Evolutionary conservation across 2,329 filamentous ascomycete genomes (phyloP).

Genomic region (Stagonosporopsis cucurbitacearum): DNA sequence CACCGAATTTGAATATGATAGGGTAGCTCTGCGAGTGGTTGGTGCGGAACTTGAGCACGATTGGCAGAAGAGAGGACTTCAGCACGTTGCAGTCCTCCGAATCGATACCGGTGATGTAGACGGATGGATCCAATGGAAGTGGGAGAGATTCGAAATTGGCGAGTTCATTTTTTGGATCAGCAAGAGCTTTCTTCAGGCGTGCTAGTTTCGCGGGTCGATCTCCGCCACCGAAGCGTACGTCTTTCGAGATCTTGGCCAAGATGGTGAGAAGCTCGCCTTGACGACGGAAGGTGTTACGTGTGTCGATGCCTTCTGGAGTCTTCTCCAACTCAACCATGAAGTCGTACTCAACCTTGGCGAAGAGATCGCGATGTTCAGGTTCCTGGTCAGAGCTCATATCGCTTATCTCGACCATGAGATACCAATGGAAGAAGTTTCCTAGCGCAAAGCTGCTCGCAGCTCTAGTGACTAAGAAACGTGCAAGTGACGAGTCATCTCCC

Average conservation of each 20-base stretch:
- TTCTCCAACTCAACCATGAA: constrained; percentile 90
- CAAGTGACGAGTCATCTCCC: constrained; percentile 83
- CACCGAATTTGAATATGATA: constrained; percentile 96
- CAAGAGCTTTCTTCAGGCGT: constrained; percentile 80
- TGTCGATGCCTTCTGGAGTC: constrained; percentile 71
- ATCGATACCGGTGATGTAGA: constrained; percentile 78
- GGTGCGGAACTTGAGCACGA: constrained; percentile 90
- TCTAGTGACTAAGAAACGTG: constrained; percentile 84
- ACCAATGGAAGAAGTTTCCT: constrained; percentile 97
- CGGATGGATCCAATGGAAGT: constrained; percentile 83
- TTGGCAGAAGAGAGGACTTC: constrained; percentile 91
- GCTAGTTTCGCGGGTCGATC: constrained; percentile 82
- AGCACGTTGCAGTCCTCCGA: constrained; percentile 90
- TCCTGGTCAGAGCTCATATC: constrained; percentile 78
- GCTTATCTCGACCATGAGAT: constrained; percentile 96
- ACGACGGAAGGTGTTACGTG: constrained; percentile 76
- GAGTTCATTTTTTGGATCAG: constrained; percentile 90
- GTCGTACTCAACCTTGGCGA: constrained; percentile 91
- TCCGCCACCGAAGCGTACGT: constrained; percentile 81
- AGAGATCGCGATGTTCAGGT: constrained; percentile 79
- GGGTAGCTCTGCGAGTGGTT: constrained; percentile 79
- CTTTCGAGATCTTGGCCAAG: constrained; percentile 85
- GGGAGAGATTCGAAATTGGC: constrained; percentile 82
- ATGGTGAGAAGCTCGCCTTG: constrained; percentile 91
- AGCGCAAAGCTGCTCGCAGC: constrained; percentile 88